Conservation (phyloP, 2,329 filamentous ascomycete genomes). For the Aspergillus fumigatus region DNA sequence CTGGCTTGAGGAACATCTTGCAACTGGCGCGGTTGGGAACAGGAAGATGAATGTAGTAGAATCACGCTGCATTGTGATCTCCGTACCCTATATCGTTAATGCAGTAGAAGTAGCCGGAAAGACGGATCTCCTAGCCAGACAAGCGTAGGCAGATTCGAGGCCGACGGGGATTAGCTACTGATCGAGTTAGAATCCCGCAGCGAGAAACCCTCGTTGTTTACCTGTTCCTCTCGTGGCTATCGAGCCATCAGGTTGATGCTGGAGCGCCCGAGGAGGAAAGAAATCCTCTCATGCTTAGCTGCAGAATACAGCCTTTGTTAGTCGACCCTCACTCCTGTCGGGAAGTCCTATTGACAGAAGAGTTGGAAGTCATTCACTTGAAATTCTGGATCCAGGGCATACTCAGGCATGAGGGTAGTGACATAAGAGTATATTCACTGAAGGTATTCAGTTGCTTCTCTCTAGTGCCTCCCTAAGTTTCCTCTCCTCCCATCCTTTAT, state of each 20-base stretch:
- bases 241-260: too few species aligned
- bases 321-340: too few species aligned
- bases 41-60: slow-evolving; percentile 12
- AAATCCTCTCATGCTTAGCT: too few species aligned
- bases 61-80: slow-evolving; percentile 27
- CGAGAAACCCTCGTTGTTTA: too few species aligned
- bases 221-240: too few species aligned
- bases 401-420: too few species aligned
- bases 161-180: too few species aligned
- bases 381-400: too few species aligned
- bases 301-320: too few species aligned
- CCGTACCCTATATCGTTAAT: slow-evolving; percentile 25
- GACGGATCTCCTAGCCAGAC: slow-evolving; percentile 21
- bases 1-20: slow-evolving; percentile 12
- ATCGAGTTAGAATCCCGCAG: too few species aligned
- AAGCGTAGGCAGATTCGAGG: slow-evolving; percentile 16
- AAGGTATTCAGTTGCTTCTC: not conserved
- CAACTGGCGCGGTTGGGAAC: slow-evolving; percentile 5
- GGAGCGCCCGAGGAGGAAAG: too few species aligned
- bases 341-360: too few species aligned
- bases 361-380: not conserved
- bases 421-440: not conserved
- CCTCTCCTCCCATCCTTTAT: not conserved
- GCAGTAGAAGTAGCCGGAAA: slow-evolving; percentile 24
- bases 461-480: not conserved